Base-by-base conservation (phyloP, 352 stramenopile genomes). In the Phytophthora parvispora region DNA sequence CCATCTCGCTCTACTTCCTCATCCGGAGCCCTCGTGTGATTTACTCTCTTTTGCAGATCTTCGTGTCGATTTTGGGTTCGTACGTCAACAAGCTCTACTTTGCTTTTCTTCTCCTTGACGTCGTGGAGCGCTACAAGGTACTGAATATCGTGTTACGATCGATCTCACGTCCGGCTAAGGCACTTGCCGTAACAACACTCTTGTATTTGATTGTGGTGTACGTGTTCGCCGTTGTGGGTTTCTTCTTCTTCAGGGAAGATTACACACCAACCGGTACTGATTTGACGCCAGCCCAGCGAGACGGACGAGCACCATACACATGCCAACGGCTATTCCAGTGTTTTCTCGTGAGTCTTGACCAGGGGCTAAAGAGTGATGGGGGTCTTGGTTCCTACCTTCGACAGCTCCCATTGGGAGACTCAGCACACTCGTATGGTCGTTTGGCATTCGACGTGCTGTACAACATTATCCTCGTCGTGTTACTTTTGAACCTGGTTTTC, bases 21-120 rank as follows among this genome's bases (percentile, higher is more conserved):
- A 27, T 83, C 0, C 67, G 71, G 7, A 91, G 78, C 51, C 80
- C 83, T 45, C 81, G 83, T 13, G 77, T 91, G 28, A 28, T 91
- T 28, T 92, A 92, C 60, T 80, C 72, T 48, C 27, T 87, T n/a
- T 60, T 74, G 62, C 82, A 92, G 47, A 89, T 94, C 52, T 54
- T 72, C 1, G 73, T 90, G 29, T 81, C 86, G 7, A 76, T 93
- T 20, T 65, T 90, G 13, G 84, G 84, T 4, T 77, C 83, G 32
- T 88, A 87, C 52, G 64, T 94, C 18, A 87, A 90, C 72, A 90
- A 88, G 36, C 79, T 94, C 34, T 94, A 85, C 74, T 94, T 94
- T 56, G 78, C 84, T 22, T 92, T 93, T 43, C 83, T 93, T 43
- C 48, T 94, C 20, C 72, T 94, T 9, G 86, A 94, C 57, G 68